These are phyloP conservation scores for Nymphaea colorata DNA, from an alignment of 164 flowering plant species.

Conservation along the genomic window DNA sequence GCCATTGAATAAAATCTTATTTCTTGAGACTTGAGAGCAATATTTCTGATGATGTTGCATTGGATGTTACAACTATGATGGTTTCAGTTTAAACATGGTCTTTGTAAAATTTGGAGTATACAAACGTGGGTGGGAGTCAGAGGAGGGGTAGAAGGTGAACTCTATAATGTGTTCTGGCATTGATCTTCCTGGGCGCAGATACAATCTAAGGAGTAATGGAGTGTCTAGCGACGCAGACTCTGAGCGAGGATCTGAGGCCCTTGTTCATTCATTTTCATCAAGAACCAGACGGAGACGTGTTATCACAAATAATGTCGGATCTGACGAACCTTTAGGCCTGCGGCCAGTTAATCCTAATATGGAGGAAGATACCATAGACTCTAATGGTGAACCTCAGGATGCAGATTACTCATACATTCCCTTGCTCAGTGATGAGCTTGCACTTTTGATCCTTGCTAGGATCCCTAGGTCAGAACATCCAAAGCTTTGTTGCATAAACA, in stretches of 20 bases:
- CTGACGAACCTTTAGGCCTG: not conserved
- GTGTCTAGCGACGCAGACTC: not conserved
- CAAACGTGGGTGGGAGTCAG: not conserved
- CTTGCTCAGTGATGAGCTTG: slow-evolving; percentile 46
- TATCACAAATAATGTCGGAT: not conserved
- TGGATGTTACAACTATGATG: not conserved
- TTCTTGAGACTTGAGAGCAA: not conserved
- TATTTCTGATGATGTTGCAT: not conserved
- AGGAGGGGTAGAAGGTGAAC: not conserved
- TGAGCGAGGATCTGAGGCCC: not conserved
- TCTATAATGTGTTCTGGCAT: not conserved
- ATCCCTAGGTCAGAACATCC: slow-evolving; percentile 45
- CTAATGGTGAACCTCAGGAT: slow-evolving; percentile 55
- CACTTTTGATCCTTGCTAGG: slow-evolving; percentile 48
- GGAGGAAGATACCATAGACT: not conserved
- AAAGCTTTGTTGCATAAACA: slow-evolving; percentile 40
- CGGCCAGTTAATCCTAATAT: not conserved
- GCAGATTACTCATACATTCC: slow-evolving; percentile 59
- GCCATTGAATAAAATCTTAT: not conserved
- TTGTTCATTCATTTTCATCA: not conserved
- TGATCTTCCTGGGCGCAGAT: not conserved
- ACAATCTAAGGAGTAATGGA: not conserved
- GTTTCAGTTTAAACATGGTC: not conserved
- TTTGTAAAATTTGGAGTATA: not conserved
- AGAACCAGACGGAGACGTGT: not conserved